Base-by-base conservation (phyloP, 306 rosid species). In the Gillenia trifoliata region DNA sequence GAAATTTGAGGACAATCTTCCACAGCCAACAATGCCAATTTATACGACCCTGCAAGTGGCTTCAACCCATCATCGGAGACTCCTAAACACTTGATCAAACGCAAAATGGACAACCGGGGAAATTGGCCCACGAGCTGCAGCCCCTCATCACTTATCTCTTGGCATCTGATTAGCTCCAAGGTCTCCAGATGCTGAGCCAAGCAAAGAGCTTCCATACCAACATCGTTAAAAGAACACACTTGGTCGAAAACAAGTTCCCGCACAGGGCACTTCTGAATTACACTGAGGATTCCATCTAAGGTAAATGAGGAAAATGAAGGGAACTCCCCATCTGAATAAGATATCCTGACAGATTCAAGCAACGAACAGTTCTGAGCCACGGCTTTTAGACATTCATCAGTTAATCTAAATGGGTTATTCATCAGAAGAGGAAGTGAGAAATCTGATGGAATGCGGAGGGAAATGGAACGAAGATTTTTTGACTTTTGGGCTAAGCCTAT, bases 171-270 rank as follows among this genome's bases (percentile, higher is more conserved):
- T 34, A 93, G 97, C 82, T 86, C 97, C 71, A 93, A 87, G 10
- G 85, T 83, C 79, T 93, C 90, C 22, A 93, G 93, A 87, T 81
- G 72, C 41, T 81, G 86, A 38, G 92, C 90, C 2, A 67, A 54
- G 91, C 92, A 91, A 77, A 93, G 97, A 45, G 96, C 89, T 82
- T 89, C 93, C 98, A 93, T 88, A 16, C 97, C 98, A 59, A 68
- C 9, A 68, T 93, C 97, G 25, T 89, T 87, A 83, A 93, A 93
- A 78, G 93, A 86, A 78, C 89, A 91, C 31, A 93, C 93, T 34
- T 93, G 96, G 79, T 91, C 93, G 20, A 93, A 93, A 12, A 91
- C 70, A 47, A 93, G 96, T 63, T 88, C 82, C 54, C 83, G 77
- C 72, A 93, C 76, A 0, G 93, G 97, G 63, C 98, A 93, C 36